Evolutionary conservation across 2,329 filamentous ascomycete genomes (phyloP).

Genomic region (Ambrosiella xylebori): DNA sequence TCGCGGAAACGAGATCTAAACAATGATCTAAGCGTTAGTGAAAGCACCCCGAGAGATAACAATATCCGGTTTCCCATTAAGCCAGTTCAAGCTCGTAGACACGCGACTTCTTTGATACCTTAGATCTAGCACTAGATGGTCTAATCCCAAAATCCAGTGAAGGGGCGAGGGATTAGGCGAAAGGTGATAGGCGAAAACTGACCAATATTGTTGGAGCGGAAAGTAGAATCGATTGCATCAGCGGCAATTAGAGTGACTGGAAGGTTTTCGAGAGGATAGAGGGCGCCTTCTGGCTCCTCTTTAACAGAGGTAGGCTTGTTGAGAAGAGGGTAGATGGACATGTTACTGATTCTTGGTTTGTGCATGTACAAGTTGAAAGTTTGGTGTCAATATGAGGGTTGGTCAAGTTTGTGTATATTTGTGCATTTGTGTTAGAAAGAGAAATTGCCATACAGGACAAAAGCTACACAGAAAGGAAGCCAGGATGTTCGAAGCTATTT

Average conservation of each 20-base stretch:
- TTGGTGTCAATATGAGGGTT: too few species aligned
- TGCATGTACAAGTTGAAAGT: too few species aligned
- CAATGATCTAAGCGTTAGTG: neutral
- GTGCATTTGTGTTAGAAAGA: too few species aligned
- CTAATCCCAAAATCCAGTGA: constrained; percentile 2
- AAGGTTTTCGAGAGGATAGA: constrained; percentile 40
- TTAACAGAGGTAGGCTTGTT: constrained; percentile 10
- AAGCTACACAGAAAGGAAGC: too few species aligned
- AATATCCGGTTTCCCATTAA: neutral
- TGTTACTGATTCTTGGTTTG: too few species aligned
- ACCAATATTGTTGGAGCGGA: constrained; percentile 46
- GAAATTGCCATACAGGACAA: too few species aligned
- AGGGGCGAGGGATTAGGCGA: neutral
- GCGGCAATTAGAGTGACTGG: constrained; percentile 30
- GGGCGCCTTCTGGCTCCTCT: constrained; percentile 16
- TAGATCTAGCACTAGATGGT: neutral
- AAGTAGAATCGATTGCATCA: constrained; percentile 42
- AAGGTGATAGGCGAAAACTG: constrained; percentile 11
- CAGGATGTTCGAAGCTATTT: too few species aligned
- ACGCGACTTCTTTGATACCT: neutral
- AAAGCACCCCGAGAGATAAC: neutral
- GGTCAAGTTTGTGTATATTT: too few species aligned
- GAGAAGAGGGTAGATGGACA: neutral
- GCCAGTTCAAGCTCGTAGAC: neutral
- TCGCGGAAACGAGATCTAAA: constrained; percentile 41